Conservation (phyloP, 1,284 basidiomycete genomes). For the Coniferiporia sulphurascens region DNA sequence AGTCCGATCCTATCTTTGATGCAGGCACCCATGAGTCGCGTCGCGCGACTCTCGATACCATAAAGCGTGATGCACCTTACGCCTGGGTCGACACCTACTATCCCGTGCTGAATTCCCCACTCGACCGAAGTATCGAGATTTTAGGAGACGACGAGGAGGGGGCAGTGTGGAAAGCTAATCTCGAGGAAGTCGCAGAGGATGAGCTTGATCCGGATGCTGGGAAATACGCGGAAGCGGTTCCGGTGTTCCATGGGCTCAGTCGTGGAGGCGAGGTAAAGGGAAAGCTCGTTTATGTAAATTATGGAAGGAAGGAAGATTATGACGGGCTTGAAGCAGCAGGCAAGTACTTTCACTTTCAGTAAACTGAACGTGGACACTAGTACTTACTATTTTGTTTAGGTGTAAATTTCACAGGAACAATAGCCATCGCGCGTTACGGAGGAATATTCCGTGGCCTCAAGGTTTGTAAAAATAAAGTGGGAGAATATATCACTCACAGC, state of each 20-base stretch:
- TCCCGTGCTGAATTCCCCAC: constrained; percentile 75
- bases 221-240: constrained; percentile 51
- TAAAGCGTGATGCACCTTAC: constrained; percentile 41
- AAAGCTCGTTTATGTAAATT: constrained; percentile 77
- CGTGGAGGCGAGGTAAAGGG: constrained; percentile 61
- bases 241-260: constrained; percentile 70
- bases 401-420: constrained; percentile 71
- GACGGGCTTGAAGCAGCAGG: constrained; percentile 14
- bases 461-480: constrained; percentile 32
- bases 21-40: constrained; percentile 64
- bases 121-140: constrained; percentile 58
- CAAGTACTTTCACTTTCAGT: neutral
- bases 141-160: constrained; percentile 44
- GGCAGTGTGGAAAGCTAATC: constrained; percentile 60
- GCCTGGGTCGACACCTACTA: constrained; percentile 84
- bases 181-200: constrained; percentile 59
- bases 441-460: constrained; percentile 79
- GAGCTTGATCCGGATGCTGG: constrained; percentile 58
- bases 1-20: constrained; percentile 47
- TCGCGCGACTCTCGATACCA: constrained; percentile 55
- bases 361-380: neutral
- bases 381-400: constrained; percentile 37
- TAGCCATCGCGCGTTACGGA: constrained; percentile 84
- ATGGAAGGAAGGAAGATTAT: constrained; percentile 58
- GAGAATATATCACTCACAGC: neutral